Evolutionary conservation across 2,329 filamentous ascomycete species (phyloP).

Genomic region (Sporothrix curviconia): DNA sequence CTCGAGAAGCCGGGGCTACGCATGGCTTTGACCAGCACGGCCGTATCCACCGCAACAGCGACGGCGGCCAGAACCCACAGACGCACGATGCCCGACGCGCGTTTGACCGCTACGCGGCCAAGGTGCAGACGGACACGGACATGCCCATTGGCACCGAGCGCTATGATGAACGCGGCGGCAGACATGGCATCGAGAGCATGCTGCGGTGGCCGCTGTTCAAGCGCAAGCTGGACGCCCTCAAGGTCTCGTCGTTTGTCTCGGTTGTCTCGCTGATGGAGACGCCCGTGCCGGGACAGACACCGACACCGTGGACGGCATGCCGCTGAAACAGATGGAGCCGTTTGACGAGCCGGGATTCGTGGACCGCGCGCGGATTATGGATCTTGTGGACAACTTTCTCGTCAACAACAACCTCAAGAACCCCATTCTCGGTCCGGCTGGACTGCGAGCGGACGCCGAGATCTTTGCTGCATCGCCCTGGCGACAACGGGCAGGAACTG

Average conservation of each 20-base stretch:
- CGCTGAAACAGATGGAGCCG: background rate
- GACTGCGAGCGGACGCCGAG: conserved; percentile 32
- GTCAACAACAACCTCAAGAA: conserved; percentile 44
- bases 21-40: background rate
- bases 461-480: conserved; percentile 28
- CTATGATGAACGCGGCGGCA: background rate
- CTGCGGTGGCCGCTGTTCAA: conserved; percentile 13
- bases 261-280: conserved; percentile 1
- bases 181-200: conserved; percentile 16
- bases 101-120: conserved; percentile 3
- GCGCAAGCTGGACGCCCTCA: background rate
- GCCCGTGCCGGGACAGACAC: background rate
- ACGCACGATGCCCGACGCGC: background rate
- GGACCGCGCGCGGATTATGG: background rate
- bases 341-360: background rate
- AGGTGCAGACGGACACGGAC: background rate
- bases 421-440: conserved; percentile 41
- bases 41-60: background rate
- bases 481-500: conserved; percentile 40
- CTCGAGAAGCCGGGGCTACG: background rate
- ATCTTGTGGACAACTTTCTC: conserved; percentile 16
- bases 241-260: background rate
- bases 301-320: background rate
- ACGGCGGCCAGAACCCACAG: background rate
- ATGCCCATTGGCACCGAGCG: conserved; percentile 7